Percentiles rank a stretch among this genome's conserved stretches.
Evolutionary conservation across 164 flowering plant genomes (phyloP).

Genomic region (Chloranthus sessilifolius): DNA sequence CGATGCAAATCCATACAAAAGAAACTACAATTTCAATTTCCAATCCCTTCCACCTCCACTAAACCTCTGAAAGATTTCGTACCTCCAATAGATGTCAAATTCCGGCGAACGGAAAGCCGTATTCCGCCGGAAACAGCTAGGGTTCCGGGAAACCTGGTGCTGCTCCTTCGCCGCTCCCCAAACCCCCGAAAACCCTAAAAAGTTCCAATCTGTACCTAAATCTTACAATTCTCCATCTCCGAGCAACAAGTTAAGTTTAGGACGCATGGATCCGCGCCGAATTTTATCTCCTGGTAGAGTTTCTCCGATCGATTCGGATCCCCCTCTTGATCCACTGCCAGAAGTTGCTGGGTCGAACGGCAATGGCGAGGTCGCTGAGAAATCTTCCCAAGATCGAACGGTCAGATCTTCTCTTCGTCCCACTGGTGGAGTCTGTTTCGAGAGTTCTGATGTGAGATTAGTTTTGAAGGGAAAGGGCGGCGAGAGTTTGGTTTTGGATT

Average conservation of each 20-base stretch:
- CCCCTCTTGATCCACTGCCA: constrained; percentile 16
- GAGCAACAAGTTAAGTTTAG: constrained; percentile 32
- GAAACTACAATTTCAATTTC: background rate
- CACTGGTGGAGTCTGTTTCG: constrained; percentile 6
- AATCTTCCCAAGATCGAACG: constrained; percentile 17
- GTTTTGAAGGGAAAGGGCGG: constrained; percentile 72
- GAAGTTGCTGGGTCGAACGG: constrained; percentile 12
- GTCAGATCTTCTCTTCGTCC: constrained; percentile 4
- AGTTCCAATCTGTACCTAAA: constrained; percentile 1
- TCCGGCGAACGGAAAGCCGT: constrained; percentile 15
- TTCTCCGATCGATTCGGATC: constrained; percentile 70
- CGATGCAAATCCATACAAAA: constrained; percentile 3
- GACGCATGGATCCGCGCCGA: constrained; percentile 60
- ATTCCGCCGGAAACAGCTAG: constrained; percentile 11
- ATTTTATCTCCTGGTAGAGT: constrained; percentile 91
- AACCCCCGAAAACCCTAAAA: constrained; percentile 55
- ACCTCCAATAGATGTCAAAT: constrained; percentile 30
- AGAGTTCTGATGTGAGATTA: constrained; percentile 65
- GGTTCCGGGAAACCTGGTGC: constrained; percentile 52
- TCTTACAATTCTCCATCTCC: constrained; percentile 39
- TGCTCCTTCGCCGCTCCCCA: constrained; percentile 59
- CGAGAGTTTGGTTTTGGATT: constrained; percentile 58
- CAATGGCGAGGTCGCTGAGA: background rate
- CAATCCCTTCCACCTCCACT: background rate
- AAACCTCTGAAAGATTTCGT: background rate